phyloP scores from a whole-genome alignment of 345 rosid species.

The Eucalyptus pauciflora region DNA sequence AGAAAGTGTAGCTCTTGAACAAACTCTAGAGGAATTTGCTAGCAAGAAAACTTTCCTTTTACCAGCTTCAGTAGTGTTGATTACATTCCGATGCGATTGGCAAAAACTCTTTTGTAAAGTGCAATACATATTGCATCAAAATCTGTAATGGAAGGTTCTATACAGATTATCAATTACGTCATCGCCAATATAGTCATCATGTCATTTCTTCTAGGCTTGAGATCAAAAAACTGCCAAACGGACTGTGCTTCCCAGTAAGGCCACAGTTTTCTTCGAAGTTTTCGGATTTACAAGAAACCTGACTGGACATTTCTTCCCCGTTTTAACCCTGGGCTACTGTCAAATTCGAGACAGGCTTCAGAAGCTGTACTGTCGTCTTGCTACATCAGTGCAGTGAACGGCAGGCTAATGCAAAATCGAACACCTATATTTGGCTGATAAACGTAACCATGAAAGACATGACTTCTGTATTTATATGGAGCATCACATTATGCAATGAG shows the following conservation, averaged over 20 bases:
- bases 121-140: neutral
- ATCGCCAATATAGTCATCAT: neutral
- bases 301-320: neutral
- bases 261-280: neutral
- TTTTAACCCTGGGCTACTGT: neutral
- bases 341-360: neutral
- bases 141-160: neutral
- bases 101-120: neutral
- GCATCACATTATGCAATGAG: neutral
- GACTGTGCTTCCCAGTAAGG: neutral
- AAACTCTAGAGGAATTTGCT: neutral
- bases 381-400: neutral
- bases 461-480: neutral
- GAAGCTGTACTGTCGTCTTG: neutral
- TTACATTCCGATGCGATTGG: neutral
- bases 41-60: neutral
- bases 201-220: neutral
- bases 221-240: neutral
- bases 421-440: neutral
- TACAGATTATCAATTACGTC: neutral
- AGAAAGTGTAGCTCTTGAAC: neutral
- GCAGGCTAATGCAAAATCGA: neutral
- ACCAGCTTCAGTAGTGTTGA: neutral
- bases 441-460: neutral
- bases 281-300: neutral